Base-by-base conservation (phyloP, 2,329 filamentous ascomycete genomes). In the Fusarium avenaceum region DNA sequence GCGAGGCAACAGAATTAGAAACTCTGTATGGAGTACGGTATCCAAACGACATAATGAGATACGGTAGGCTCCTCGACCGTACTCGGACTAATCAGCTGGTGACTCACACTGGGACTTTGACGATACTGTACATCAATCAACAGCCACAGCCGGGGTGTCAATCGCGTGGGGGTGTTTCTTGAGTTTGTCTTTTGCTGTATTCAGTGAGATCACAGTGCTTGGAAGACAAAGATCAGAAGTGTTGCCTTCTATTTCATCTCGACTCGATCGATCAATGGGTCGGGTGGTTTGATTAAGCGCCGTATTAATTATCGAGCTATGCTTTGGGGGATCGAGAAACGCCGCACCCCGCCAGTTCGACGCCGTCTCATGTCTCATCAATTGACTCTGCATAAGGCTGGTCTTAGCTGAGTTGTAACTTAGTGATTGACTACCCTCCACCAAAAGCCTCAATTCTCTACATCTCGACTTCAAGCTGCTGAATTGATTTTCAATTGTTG, bases 341-440 rank as follows among this genome's bases (percentile, higher is more conserved):
- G 32, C 30, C 33, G 35, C 61, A 63, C 66, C 66, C 66, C 66
- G 32, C 66, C 66, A 70, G 57, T 69, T 64, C 62, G 33, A 49
- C 45, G 26, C 42, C 30, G 35, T 61, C 40, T 51, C 51, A 52
- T 46, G 32, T 42, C 40, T 46, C 40, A 47, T 35, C 39, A 65
- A 59, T 58, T 54, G 39, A 30, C 20, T 57, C 14, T 54, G 49
- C 49, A 63, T 63, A 44, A 63, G 32, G 22, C 39, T 57, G 44
- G 33, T 17, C 33, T 38, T 5, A 19, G 20, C n/a, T 26, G 38
- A 24, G 24, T 7, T 24, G 24, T 24, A 24, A 7, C 24, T 24
- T 45, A 52, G 30, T 20, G 17, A 50, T 28, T 47, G 44, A 44
- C 49, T 48, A 24, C 35, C 47, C 33, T 64, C 45, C 48, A 59